Evolutionary conservation across 257 asterid species (phyloP).

Genomic region (Nicotiana otophora): DNA sequence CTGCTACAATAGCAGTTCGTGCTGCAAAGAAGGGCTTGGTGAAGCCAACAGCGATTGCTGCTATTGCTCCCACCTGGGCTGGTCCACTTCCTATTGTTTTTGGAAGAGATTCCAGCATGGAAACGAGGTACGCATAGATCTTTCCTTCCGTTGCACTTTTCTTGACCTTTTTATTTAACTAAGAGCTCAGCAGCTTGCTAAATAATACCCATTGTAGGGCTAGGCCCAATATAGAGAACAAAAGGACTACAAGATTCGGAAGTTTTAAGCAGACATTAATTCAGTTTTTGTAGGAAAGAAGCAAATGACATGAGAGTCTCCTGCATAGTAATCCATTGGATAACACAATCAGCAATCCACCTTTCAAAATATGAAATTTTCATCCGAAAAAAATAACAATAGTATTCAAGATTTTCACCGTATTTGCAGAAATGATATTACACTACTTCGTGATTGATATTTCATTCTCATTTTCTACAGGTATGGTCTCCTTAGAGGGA

Average conservation of each 20-base stretch:
- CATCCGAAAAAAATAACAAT: background rate
- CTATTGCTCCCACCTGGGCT: conserved; percentile 97
- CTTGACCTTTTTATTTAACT: background rate
- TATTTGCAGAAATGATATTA: background rate
- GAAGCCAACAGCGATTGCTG: conserved; percentile 83
- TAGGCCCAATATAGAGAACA: background rate
- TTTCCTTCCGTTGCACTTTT: background rate
- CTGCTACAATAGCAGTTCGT: conserved; percentile 83
- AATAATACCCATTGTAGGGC: background rate
- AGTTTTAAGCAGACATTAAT: background rate
- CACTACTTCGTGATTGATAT: background rate
- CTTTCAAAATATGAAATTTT: background rate
- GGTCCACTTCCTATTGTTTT: conserved; percentile 96
- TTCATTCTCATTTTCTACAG: conserved; percentile 22
- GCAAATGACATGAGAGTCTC: conserved; percentile 1
- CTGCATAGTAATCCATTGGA: background rate
- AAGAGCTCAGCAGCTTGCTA: background rate
- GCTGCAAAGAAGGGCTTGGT: conserved; percentile 71
- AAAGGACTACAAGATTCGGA: background rate
- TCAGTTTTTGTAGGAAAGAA: background rate
- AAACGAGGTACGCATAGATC: conserved; percentile 51
- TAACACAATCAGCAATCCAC: background rate
- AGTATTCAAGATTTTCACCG: background rate
- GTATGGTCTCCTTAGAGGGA: conserved; percentile 83
- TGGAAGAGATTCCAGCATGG: conserved; percentile 86